These are phyloP conservation scores for Colletotrichum zoysiae DNA, from an alignment of 2,329 filamentous ascomycete genomes.

Conservation along the genomic window DNA sequence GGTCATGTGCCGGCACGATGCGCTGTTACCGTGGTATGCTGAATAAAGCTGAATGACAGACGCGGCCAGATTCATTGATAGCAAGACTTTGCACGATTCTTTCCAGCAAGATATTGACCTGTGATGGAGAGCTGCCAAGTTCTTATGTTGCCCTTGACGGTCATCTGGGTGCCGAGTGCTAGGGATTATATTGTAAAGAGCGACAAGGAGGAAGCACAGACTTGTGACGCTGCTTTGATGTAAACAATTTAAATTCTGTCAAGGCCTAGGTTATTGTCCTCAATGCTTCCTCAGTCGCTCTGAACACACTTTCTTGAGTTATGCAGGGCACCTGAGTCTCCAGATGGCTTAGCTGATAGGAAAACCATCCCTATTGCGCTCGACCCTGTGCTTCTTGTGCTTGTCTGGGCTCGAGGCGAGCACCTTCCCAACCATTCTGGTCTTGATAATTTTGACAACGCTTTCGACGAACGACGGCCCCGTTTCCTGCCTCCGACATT, in stretches of 20 bases:
- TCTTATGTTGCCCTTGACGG: background rate
- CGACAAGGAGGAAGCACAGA: background rate
- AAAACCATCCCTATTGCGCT: background rate
- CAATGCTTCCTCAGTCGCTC: background rate
- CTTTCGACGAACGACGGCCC: background rate
- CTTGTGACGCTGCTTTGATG: no score
- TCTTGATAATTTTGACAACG: background rate
- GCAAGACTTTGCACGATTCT: background rate
- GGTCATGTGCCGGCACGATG: background rate
- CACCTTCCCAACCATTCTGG: conserved; percentile 1
- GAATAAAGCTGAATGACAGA: background rate
- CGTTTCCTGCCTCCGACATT: background rate
- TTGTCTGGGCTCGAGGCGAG: conserved; percentile 3
- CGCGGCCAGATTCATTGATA: background rate
- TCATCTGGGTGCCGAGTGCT: background rate
- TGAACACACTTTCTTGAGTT: no score
- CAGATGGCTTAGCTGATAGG: background rate
- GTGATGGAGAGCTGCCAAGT: background rate
- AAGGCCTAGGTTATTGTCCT: background rate
- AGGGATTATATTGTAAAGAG: background rate
- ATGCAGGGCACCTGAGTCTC: rapidly evolving
- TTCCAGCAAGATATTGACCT: background rate
- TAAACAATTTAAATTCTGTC: background rate
- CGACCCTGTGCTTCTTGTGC: conserved; percentile 4
- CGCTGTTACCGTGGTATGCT: no score